Evolutionary conservation across 2,329 filamentous ascomycete species (phyloP), one percentile per base, ranked within the genome.

Genomic region (Ascochyta fabae): DNA sequence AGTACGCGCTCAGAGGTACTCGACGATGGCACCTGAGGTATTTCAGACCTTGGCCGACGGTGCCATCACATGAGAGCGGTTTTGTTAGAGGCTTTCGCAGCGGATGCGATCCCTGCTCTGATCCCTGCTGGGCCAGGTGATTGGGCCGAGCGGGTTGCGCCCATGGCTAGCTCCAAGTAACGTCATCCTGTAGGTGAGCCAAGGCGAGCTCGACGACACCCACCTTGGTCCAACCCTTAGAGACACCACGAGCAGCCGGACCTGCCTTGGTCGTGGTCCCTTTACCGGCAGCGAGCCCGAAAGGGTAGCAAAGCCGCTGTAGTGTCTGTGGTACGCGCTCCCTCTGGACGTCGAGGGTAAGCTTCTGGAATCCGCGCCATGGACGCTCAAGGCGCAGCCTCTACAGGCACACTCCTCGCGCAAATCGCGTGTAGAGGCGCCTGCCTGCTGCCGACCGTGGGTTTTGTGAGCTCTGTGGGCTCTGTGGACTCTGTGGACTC

Each of bases 141-240:
- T 76, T 75, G 73, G 72, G 61, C 64, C 45, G 62, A 54, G 40
- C 60, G 52, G 66, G 62, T 68, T 56, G 48, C 55, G 67, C 69
- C 67, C 69, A 72, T 72, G 67, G 72, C 71, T 75, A 72, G 71
- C 60, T 64, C 61, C 68, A 68, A 71, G 56, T 67, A 72, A 73
- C 70, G 67, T 69, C 68, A 64, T 69, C 73, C 73, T 75, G 71
- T 75, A 64, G 65, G 69, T 55, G 59, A 48, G 61, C 70, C 71
- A 74, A 73, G 70, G 66, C 70, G 26, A 59, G 68, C 48, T 48
- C 70, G 57, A 66, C 67, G 58, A 67, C 66, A 64, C 67, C 70
- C 68, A 68, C 69, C 60, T 60, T 62, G 53, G 36, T 59, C 64
- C 58, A 58, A 60, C 51, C 55, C 51, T 55, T 53, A 64, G 53